These are phyloP conservation scores for Mrakiaceae sp. DNA, from an alignment of 1,284 basidiomycete genomes.

Conservation along the genomic window DNA sequence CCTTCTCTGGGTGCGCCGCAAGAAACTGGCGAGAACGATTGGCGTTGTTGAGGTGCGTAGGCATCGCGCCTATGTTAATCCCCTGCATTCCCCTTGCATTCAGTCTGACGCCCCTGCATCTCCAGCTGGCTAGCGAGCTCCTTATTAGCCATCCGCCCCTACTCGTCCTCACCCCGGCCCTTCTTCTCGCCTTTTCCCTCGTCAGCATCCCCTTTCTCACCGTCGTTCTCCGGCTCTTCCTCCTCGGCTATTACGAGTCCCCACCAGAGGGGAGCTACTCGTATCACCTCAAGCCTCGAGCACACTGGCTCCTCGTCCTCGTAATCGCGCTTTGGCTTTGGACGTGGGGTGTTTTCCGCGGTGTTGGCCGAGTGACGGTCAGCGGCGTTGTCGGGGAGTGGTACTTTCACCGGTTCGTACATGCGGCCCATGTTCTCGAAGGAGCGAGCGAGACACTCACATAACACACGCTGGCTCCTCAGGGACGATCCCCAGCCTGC, in stretches of 20 bases:
- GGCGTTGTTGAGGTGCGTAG: conserved; percentile 52
- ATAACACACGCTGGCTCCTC: conserved; percentile 3
- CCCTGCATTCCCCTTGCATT: not conserved
- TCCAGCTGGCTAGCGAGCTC: conserved; percentile 56
- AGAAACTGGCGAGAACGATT: conserved; percentile 47
- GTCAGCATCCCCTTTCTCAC: conserved; percentile 75
- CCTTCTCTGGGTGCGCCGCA: conserved; percentile 54
- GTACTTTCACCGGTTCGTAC: conserved; percentile 71
- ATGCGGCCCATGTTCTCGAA: too few relatives aligned
- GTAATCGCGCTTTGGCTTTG: conserved; percentile 69
- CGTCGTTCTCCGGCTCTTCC: conserved; percentile 64
- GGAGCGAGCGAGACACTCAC: not conserved
- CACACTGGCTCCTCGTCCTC: conserved; percentile 65
- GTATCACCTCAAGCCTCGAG: conserved; percentile 68
- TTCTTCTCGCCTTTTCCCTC: conserved; percentile 61
- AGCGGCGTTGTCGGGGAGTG: conserved; percentile 79
- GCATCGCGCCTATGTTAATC: not conserved
- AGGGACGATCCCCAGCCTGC: conserved; percentile 44
- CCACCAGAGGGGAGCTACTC: conserved; percentile 40
- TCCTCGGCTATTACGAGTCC: conserved; percentile 52
- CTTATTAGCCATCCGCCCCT: conserved; percentile 69
- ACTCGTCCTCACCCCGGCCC: conserved; percentile 62
- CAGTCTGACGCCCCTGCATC: not conserved
- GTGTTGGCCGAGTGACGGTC: conserved; percentile 62
- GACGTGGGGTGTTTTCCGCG: conserved; percentile 80